phyloP scores from a whole-genome alignment of 331 rosid species.

The Rhamnella rubrinervis region DNA sequence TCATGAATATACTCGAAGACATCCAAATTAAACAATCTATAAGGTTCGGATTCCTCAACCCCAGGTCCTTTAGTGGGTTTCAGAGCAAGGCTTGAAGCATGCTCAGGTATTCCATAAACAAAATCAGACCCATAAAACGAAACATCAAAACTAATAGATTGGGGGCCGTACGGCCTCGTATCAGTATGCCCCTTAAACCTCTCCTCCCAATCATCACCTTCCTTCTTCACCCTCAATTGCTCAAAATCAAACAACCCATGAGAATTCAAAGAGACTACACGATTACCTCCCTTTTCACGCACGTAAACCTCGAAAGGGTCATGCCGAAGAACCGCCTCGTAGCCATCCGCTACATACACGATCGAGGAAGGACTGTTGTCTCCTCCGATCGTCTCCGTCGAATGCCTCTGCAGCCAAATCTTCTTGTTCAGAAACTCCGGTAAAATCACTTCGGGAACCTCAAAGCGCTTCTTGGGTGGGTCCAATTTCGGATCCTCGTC shows the following conservation, averaged over 20 bases:
- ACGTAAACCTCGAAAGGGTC: conserved; percentile 90
- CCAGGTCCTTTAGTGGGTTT: conserved; percentile 91
- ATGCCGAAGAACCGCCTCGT: conserved; percentile 73
- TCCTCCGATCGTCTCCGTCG: conserved; percentile 41
- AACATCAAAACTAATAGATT: conserved; percentile 88
- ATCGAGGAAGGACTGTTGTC: conserved; percentile 48
- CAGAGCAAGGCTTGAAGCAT: conserved; percentile 66
- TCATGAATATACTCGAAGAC: conserved; percentile 86
- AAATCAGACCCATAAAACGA: conserved; percentile 76
- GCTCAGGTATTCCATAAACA: conserved; percentile 95
- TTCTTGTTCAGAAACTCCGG: conserved; percentile 50
- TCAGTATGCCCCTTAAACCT: conserved; percentile 69
- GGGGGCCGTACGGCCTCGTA: conserved; percentile 79
- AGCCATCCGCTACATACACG: conserved; percentile 58
- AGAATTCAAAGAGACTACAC: conserved; percentile 72
- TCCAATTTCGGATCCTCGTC: conserved; percentile 64
- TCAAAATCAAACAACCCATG: conserved; percentile 91
- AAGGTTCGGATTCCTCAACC: conserved; percentile 81
- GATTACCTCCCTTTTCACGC: conserved; percentile 55
- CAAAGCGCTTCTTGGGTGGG: conserved; percentile 69
- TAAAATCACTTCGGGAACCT: conserved; percentile 77
- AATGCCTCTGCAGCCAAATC: conserved; percentile 64
- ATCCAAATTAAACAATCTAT: conserved; percentile 81
- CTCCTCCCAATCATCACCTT: conserved; percentile 86
- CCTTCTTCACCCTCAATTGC: conserved; percentile 56